Evolutionary conservation across 2,329 filamentous ascomycete genomes (phyloP).

Genomic region (Aspergillus sp.): DNA sequence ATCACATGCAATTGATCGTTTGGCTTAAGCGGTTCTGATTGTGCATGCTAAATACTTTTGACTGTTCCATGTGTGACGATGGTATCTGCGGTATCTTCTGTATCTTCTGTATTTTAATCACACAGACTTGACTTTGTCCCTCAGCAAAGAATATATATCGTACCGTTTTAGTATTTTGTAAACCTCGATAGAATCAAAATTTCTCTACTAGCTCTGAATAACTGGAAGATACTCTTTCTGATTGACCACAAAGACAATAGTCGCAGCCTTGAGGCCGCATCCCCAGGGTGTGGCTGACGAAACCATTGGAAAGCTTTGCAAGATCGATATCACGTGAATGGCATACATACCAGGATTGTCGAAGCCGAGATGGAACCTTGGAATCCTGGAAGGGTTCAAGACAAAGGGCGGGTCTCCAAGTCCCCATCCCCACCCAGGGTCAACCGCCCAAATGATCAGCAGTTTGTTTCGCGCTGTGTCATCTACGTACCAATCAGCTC

Average conservation of each 20-base stretch:
- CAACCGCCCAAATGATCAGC: conserved; percentile 15
- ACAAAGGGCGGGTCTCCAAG: neutral
- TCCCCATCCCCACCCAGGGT: neutral
- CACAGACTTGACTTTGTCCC: neutral
- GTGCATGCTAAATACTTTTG: neutral
- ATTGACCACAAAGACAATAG: neutral
- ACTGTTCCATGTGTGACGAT: too few species aligned
- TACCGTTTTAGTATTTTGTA: neutral
- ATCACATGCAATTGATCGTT: neutral
- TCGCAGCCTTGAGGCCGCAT: neutral
- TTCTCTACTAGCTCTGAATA: neutral
- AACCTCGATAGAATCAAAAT: neutral
- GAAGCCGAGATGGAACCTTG: neutral
- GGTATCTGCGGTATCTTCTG: too few species aligned
- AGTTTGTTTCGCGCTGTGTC: conserved; percentile 5
- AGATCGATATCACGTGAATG: neutral
- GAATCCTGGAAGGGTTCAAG: neutral
- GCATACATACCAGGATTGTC: conserved; percentile 3
- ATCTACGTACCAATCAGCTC: conserved; percentile 13
- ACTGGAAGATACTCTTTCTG: neutral
- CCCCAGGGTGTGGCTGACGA: neutral
- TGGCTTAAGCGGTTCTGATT: neutral
- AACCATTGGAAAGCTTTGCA: neutral
- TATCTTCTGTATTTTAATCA: neutral
- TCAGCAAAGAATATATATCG: neutral